Conservation (phyloP, 2,329 filamentous ascomycete genomes). For the Fusarium stilboides region DNA sequence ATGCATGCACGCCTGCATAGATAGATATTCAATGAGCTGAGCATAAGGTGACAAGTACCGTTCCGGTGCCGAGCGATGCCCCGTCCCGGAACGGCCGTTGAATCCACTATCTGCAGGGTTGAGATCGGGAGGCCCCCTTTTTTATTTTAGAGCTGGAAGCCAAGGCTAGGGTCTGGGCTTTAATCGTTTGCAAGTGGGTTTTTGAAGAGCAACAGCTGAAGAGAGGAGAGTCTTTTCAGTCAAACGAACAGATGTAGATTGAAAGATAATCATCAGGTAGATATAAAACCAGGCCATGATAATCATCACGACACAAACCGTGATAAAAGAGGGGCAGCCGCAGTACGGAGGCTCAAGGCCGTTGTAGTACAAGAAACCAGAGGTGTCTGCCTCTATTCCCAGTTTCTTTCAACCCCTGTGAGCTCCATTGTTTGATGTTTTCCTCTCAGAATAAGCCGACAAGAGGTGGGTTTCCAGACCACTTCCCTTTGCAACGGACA, state of each 20-base stretch:
- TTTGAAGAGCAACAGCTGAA: not conserved
- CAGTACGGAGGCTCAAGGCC: conserved; percentile 35
- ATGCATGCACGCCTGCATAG: not conserved
- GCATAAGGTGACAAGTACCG: conserved; percentile 48
- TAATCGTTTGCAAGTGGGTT: conserved; percentile 1
- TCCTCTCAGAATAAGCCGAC: conserved; percentile 26
- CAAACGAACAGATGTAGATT: not conserved
- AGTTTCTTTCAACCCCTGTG: conserved; percentile 13
- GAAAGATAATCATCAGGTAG: not conserved
- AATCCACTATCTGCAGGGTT: conserved; percentile 24
- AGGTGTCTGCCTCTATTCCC: conserved; percentile 34
- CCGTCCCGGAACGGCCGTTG: conserved; percentile 45
- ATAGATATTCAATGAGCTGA: conserved; percentile 35
- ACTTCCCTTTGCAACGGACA: conserved; percentile 30
- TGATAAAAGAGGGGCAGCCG: conserved; percentile 11
- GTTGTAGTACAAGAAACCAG: conserved; percentile 7
- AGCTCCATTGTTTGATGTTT: conserved; percentile 38
- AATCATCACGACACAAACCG: not conserved
- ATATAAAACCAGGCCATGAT: not conserved
- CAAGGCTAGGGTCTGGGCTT: conserved; percentile 3
- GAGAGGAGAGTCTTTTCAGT: not conserved
- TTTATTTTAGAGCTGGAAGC: conserved; percentile 9
- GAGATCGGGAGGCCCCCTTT: conserved; percentile 25
- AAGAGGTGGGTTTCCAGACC: conserved; percentile 22
- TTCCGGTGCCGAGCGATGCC: conserved; percentile 45